These are phyloP conservation scores for Quercus agrifolia DNA, from an alignment of 306 rosid species.

Conservation along the genomic window DNA sequence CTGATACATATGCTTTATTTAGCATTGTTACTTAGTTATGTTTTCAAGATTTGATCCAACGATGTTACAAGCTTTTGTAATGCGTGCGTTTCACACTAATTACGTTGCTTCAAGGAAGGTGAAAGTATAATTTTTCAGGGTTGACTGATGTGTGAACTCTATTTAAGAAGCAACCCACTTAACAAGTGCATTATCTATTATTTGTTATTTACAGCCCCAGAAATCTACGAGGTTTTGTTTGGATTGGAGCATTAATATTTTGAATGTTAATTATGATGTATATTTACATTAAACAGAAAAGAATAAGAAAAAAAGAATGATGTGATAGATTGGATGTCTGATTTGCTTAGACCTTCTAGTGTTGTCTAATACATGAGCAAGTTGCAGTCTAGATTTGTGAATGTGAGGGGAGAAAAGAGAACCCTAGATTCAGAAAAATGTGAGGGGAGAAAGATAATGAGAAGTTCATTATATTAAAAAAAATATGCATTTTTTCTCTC, in stretches of 20 bases:
- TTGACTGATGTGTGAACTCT: neutral
- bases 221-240: neutral
- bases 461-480: neutral
- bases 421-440: neutral
- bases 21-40: neutral
- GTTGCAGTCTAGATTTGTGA: neutral
- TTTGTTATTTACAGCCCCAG: neutral
- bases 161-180: neutral
- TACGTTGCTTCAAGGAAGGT: conserved; percentile 6
- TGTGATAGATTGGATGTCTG: neutral
- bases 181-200: neutral
- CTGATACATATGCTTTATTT: neutral
- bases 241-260: neutral
- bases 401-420: neutral
- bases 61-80: neutral
- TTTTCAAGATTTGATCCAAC: neutral
- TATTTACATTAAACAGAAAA: neutral
- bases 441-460: neutral
- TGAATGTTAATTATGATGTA: neutral
- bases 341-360: neutral
- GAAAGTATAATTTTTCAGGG: neutral
- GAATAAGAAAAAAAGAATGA: neutral
- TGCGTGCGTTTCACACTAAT: neutral
- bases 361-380: neutral
- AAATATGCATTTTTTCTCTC: neutral